These are phyloP conservation scores for Alternaria consortialis DNA, from an alignment of 2,329 filamentous ascomycete species.

Conservation along the genomic window DNA sequence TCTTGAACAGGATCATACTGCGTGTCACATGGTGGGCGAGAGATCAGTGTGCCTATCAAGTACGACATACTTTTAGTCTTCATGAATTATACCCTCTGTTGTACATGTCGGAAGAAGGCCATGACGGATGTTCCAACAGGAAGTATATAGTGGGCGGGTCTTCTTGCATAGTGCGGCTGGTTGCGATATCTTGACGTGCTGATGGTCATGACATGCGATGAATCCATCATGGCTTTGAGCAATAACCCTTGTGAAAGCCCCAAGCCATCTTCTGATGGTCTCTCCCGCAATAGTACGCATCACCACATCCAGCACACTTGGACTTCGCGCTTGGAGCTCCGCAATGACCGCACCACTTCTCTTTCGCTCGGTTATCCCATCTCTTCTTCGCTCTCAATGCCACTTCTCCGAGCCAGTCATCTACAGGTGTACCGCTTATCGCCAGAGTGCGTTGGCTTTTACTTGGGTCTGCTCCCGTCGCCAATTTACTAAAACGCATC, in stretches of 20 bases:
- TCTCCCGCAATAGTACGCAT: slow-evolving; percentile 6
- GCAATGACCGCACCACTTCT: slow-evolving; percentile 10
- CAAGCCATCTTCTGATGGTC: slow-evolving; percentile 2
- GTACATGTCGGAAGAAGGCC: neutral
- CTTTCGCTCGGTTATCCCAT: neutral
- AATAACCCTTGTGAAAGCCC: slow-evolving; percentile 6
- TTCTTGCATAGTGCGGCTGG: neutral
- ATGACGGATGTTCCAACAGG: neutral
- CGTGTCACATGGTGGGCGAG: neutral
- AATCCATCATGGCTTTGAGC: neutral
- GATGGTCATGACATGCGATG: neutral
- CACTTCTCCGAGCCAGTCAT: slow-evolving; percentile 7
- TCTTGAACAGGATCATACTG: neutral
- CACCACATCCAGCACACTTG: slow-evolving; percentile 3
- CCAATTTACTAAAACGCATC: neutral
- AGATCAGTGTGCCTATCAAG: neutral
- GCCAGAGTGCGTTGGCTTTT: neutral
- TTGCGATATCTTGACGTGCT: neutral
- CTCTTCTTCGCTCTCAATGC: slow-evolving; percentile 1
- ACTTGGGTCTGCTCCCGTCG: slow-evolving; percentile 2
- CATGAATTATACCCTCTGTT: neutral
- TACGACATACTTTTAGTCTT: neutral
- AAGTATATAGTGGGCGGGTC: neutral
- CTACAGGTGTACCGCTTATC: neutral
- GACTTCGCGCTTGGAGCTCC: slow-evolving; percentile 4